Base-by-base conservation (phyloP, 768 basidiomycete species). In the Agaricus subrufescens region DNA sequence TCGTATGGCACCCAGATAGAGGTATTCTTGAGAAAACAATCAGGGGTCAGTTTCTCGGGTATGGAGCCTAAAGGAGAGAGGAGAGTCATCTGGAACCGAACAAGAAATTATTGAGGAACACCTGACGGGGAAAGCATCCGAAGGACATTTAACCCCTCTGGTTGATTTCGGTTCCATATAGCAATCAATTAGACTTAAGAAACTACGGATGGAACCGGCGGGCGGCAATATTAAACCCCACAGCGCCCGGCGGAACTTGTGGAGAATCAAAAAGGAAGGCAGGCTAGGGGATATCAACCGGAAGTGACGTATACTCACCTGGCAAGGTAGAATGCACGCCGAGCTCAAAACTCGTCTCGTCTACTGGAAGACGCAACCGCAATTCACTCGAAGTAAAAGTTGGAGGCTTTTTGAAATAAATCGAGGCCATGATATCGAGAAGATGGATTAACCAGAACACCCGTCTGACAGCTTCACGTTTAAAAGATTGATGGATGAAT, bases 341-440 rank as follows among this genome's bases (percentile, higher is more conserved):
- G 55, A 92, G 71, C 67, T 92, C 89, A 63, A 91, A 92, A 66
- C 81, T 85, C 8, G 87, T 84, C 68, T 92, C 90, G 64, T 91
- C 89, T 7, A 84, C 82, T n/a, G 90, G 90, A 37, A 92, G 73
- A 48, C 85, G 81, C 43, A 91, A 76, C 37, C 75, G 77, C 56
- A 82, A 68, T 57, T 86, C 80, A 42, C 71, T 68, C 34, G 76
- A 74, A 39, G 71, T 69, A 56, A 72, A 70, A 31, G 72, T 70
- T 38, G 72, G 69, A 19, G 76, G 73, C 54, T 73, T 74, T 66
- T 76, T 78, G 66, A 75, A 76, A 65, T 74, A 78, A 42, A 77
- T 72, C 42, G 71, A 69, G 27, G 73, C 69, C 65, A 76, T 69
- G 59, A 79, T 69, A 63, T 86, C 83, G 64, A 87, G 75, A 58